A percentile compares a stretch with the other conserved stretches of the same genome.
Evolutionary conservation across 2,329 filamentous ascomycete species (phyloP).

Genomic region (Stagonosporopsis tanaceti): DNA sequence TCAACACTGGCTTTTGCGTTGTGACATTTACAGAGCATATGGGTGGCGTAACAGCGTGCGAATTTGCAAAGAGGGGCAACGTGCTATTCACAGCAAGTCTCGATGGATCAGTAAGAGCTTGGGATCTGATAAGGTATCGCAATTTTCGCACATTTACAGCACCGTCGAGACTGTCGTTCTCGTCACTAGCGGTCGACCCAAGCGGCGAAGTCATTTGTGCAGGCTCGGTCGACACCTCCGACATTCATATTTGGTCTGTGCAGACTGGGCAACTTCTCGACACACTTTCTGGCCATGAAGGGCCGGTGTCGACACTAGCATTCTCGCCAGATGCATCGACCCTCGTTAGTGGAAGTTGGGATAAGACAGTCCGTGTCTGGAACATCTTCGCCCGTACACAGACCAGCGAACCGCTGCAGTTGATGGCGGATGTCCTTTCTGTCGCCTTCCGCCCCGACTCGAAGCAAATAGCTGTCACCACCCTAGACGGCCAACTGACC

Average conservation of each 20-base stretch:
- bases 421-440: conserved; percentile 88
- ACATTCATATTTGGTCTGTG: conserved; percentile 98
- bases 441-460: conserved; percentile 91
- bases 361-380: conserved; percentile 94
- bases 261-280: conserved; percentile 96
- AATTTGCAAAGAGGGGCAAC: conserved; percentile 94
- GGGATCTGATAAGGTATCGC: conserved; percentile 94
- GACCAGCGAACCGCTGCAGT: conserved; percentile 90
- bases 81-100: conserved; percentile 95
- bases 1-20: conserved; percentile 94
- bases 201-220: conserved; percentile 96
- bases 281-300: conserved; percentile 89
- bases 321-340: conserved; percentile 87
- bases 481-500: conserved; percentile 89
- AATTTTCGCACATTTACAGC: conserved; percentile 98
- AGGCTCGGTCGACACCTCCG: conserved; percentile 93
- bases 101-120: conserved; percentile 92
- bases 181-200: conserved; percentile 93
- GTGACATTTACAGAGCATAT: conserved; percentile 98
- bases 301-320: conserved; percentile 85
- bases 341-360: conserved; percentile 94
- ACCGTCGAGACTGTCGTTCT: conserved; percentile 88
- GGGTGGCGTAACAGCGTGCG: conserved; percentile 90
- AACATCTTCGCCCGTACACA: conserved; percentile 93
- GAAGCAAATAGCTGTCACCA: conserved; percentile 88